Evolutionary conservation across 768 basidiomycete species (phyloP).

Genomic region (Mycena vulgaris): DNA sequence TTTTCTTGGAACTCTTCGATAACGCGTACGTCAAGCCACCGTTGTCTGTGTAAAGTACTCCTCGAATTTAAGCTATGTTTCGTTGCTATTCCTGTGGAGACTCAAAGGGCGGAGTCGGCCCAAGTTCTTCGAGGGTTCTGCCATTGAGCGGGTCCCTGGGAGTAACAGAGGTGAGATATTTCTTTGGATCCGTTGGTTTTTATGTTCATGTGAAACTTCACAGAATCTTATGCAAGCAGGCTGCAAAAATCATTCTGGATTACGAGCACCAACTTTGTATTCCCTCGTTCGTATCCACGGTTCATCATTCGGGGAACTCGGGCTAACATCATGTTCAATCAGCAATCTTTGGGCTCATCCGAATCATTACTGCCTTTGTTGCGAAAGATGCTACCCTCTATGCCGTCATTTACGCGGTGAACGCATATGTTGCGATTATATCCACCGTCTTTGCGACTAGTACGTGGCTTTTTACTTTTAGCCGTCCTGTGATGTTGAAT

Average conservation of each 20-base stretch:
- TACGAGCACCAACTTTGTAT: too few relatives aligned
- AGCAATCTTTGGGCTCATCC: neutral
- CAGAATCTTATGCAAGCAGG: too few relatives aligned
- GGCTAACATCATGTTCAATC: neutral
- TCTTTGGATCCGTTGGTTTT: too few relatives aligned
- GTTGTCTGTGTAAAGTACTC: neutral
- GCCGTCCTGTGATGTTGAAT: too few relatives aligned
- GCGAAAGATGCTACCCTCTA: neutral
- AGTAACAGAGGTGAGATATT: neutral
- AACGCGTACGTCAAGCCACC: neutral
- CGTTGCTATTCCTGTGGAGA: too few relatives aligned
- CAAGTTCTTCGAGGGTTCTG: neutral
- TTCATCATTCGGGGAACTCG: too few relatives aligned
- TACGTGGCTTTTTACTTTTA: neutral
- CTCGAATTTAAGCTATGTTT: too few relatives aligned
- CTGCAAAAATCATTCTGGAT: too few relatives aligned
- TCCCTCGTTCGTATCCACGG: too few relatives aligned
- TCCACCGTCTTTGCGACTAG: conserved; percentile 10
- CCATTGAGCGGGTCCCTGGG: neutral
- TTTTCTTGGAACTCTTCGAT: conserved; percentile 10
- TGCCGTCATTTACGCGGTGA: too few relatives aligned
- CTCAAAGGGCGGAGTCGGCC: too few relatives aligned
- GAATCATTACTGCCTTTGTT: neutral
- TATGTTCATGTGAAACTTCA: too few relatives aligned
- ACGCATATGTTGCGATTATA: neutral